phyloP scores from a whole-genome alignment of 2,329 filamentous ascomycete species.

The Calycina marina region DNA sequence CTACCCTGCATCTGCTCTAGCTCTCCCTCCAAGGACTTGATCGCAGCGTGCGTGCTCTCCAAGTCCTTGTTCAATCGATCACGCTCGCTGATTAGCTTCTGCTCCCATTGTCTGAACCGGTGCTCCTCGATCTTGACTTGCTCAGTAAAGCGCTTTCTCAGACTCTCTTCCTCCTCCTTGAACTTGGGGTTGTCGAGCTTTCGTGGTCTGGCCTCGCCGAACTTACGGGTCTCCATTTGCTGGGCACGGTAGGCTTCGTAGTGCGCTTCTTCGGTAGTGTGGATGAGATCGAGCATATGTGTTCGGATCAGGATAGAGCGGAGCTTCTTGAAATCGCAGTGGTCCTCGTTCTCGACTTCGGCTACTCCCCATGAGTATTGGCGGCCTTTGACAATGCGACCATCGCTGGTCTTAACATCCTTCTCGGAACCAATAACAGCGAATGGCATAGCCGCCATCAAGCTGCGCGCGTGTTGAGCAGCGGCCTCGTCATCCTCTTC shows the following conservation, averaged over 20 bases:
- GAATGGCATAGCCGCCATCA: conserved; percentile 97
- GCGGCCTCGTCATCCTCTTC: conserved; percentile 98
- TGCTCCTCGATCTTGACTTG: conserved; percentile 99
- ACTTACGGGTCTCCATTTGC: conserved; percentile 99
- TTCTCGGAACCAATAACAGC: conserved; percentile 98
- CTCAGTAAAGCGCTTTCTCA: conserved; percentile 98
- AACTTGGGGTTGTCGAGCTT: conserved; percentile 99
- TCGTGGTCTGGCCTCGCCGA: conserved; percentile 89
- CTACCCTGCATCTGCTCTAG: conserved; percentile 88
- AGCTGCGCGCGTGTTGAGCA: conserved; percentile 81
- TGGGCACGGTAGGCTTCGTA: conserved; percentile 98
- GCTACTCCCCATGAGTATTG: conserved; percentile 99
- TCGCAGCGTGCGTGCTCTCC: conserved; percentile 88
- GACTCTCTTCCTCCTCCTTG: conserved; percentile 98
- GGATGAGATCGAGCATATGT: conserved; percentile 98
- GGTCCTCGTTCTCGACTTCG: conserved; percentile 98
- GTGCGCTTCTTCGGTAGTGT: conserved; percentile 98
- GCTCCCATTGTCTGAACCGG: conserved; percentile 98
- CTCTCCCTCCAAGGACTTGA: conserved; percentile 83
- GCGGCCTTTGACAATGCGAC: conserved; percentile 94
- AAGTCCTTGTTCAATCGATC: conserved; percentile 99
- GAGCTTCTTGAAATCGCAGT: conserved; percentile 99
- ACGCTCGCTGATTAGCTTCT: conserved; percentile 98
- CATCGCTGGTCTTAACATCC: conserved; percentile 92
- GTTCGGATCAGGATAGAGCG: conserved; percentile 97